A percentile compares a stretch with the other conserved stretches of the same genome.
phyloP scores from a whole-genome alignment of 441 rosid species.

The Erodium chrysanthum region DNA sequence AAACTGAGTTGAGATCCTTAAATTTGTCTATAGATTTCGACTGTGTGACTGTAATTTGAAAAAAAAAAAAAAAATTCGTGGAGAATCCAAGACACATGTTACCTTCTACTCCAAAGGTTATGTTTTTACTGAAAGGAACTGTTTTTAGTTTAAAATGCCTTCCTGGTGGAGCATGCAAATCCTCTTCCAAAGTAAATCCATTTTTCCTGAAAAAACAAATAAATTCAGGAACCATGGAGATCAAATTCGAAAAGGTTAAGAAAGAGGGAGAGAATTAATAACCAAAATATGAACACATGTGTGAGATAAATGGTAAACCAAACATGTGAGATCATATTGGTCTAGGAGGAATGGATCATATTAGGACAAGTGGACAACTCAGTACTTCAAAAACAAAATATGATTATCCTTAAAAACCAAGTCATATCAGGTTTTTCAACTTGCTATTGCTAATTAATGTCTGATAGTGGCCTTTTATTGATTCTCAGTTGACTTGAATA shows the following conservation, averaged over 20 bases:
- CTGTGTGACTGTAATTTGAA: background rate
- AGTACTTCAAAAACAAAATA: background rate
- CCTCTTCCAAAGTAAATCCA: constrained; percentile 85
- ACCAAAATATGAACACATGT: too few relatives aligned
- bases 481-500: background rate
- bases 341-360: too few relatives aligned
- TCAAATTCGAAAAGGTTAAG: background rate
- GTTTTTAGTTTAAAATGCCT: constrained; percentile 59
- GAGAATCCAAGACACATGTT: constrained; percentile 9
- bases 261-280: background rate
- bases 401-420: background rate
- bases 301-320: too few relatives aligned
- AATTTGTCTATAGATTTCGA: background rate
- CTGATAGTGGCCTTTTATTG: background rate
- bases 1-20: background rate
- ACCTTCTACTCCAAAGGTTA: constrained; percentile 94
- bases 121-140: constrained; percentile 85
- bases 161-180: constrained; percentile 64
- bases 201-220: constrained; percentile 44
- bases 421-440: background rate
- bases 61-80: background rate
- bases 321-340: too few relatives aligned
- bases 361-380: too few relatives aligned
- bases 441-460: background rate
- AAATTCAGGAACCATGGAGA: background rate